Evolutionary conservation across 257 asterid genomes (phyloP), one percentile per base, ranked within the genome.

Genomic region (Solanum bukasovii): DNA sequence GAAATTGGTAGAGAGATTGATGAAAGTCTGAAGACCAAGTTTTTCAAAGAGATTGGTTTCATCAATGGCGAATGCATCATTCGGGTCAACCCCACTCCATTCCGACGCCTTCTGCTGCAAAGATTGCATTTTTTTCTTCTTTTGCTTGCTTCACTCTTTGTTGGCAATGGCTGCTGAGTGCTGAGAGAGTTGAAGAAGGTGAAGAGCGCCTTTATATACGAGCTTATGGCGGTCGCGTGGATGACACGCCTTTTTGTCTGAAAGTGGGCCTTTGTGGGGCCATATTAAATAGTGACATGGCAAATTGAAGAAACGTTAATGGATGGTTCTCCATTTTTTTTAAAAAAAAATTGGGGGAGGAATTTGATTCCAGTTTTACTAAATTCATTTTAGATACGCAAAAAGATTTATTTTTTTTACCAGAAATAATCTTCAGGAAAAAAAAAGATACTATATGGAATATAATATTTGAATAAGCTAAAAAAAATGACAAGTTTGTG

Each of bases 51-150:
- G 93, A 92, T 96, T 96, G 87, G 92, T 88, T 12, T 91, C 92
- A 82, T 96, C 99, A 87, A 96, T 96, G 90, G 98, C 95, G 91
- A 96, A 95, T 1, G 99, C 98, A 29, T 95, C 98, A 85, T 84
- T 70, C 6, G 83, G 70, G 23, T 87, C 52, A 61, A 97, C 98
- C 63, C 98, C 99, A 83, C 99, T 97, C 98, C 97, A 95, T 79
- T 94, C 97, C 86, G 98, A 91, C 11, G 99, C 99, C 94, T 94
- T 97, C 92, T 96, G 92, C 90, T 97, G 99, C 88, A 97, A 88
- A 9, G 99, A 90, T 90, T 96, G 97, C 99, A 97, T 96, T 83
- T 71, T 91, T 75, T 52, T 16, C 61, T n/a, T n/a, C n/a, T 42
- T 10, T 11, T 86, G 29, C 29, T 71, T 9, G 33, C 29, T 42